Conservation (phyloP, 2,329 filamentous ascomycete species). For the Sporothrix pseudoabietina region DNA sequence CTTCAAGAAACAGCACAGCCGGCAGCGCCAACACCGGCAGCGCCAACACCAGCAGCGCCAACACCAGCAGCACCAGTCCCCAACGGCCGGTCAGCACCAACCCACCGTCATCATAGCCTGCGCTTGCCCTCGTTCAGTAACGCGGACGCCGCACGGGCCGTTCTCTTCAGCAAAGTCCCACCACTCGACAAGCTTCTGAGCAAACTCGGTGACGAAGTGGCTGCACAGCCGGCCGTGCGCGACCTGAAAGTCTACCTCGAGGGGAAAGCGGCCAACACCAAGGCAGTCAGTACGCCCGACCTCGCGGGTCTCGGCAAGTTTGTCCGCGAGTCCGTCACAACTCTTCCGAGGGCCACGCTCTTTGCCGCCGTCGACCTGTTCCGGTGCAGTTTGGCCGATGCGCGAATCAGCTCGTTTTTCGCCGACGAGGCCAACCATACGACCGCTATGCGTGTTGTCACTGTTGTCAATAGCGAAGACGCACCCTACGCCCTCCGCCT, state of each 20-base stretch:
- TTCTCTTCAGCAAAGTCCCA: conserved; percentile 75
- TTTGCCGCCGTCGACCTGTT: conserved; percentile 88
- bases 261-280: conserved; percentile 56
- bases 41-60: not conserved
- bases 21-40: not conserved
- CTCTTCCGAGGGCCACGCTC: conserved; percentile 64
- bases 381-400: conserved; percentile 73
- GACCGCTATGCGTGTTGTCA: conserved; percentile 64
- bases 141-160: conserved; percentile 52
- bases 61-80: not conserved
- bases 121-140: conserved; percentile 69
- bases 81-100: conserved; percentile 41
- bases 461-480: conserved; percentile 58
- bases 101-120: conserved; percentile 74
- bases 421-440: conserved; percentile 70
- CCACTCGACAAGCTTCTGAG: conserved; percentile 78
- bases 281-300: conserved; percentile 65
- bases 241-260: conserved; percentile 73
- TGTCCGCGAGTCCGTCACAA: conserved; percentile 56
- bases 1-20: conserved; percentile 44
- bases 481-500: conserved; percentile 79
- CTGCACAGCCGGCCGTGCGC: conserved; percentile 60
- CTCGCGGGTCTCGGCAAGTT: conserved; percentile 66
- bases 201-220: conserved; percentile 65
- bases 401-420: conserved; percentile 77